Base-by-base conservation (phyloP, 2,329 filamentous ascomycete genomes). In the Fusarium pilosicola region DNA sequence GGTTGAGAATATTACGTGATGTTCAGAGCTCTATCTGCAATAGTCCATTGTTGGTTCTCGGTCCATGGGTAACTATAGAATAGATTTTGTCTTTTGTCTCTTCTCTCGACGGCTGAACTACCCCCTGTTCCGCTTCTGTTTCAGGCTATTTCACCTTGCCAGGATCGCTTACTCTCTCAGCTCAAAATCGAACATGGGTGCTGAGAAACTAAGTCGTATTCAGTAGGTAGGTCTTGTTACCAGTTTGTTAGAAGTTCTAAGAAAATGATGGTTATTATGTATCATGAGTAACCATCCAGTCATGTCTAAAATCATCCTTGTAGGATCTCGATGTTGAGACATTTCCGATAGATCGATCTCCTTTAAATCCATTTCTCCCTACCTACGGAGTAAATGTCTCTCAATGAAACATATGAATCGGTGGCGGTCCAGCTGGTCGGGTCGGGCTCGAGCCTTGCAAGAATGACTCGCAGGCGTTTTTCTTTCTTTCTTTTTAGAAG, bases 381-480 rank as follows among this genome's bases (percentile, higher is more conserved):
- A 15, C 15, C 32, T 34, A 17, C 32, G 32, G 32, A 34, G 32
- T 34, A 34, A 34, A 34, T 15, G 14, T 6, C 51, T 57, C 36
- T 52, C 30, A 18, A 65, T 73, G 70, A 73, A 70, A 73, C 56
- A 70, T 45, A 46, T 39, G 60, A 57, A 67, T 54, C 45, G 30
- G 56, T 70, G 65, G 60, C 65, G 54, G 34, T 38, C 62, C 56
- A 59, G 24, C 41, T 56, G 46, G 39, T 58, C 49, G 65, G 69
- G 57, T 65, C 45, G 45, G 70, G 57, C 60, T 68, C 45, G 36
- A 46, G 51, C 44, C 52, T 66, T 69, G 63, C 36, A 73, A 30
- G 61, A 44, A 73, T 73, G 70, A 66, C 56, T 48, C 39, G 65
- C 70, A 73, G 57, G 54, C 65, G 41, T 30, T 68, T 52, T 32